phyloP scores from a whole-genome alignment of 257 asterid genomes.

The Jacaranda copaia region DNA sequence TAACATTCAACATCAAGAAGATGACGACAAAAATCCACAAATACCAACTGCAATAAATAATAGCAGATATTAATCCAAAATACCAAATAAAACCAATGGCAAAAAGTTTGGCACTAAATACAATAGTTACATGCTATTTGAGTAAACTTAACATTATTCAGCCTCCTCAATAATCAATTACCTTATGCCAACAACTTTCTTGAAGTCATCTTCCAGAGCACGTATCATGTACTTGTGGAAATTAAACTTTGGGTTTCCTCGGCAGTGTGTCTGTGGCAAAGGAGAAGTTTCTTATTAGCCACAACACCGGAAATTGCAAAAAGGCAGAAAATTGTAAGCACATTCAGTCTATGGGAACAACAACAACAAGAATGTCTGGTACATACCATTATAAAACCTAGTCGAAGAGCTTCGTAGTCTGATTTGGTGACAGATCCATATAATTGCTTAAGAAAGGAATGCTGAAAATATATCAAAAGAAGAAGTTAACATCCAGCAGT shows the following conservation, averaged over 20 bases:
- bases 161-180: slow-evolving; percentile 41
- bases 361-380: neutral
- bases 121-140: slow-evolving; percentile 19
- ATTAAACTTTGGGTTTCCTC: slow-evolving; percentile 87
- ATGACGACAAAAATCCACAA: slow-evolving; percentile 89
- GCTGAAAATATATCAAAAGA: slow-evolving; percentile 57
- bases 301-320: neutral
- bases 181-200: slow-evolving; percentile 97
- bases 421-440: slow-evolving; percentile 91
- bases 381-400: slow-evolving; percentile 88
- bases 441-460: slow-evolving; percentile 89
- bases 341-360: slow-evolving; percentile 16
- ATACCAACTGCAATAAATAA: slow-evolving; percentile 83
- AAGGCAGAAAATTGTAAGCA: slow-evolving; percentile 29
- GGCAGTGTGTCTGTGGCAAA: slow-evolving; percentile 78
- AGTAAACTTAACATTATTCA: slow-evolving; percentile 7
- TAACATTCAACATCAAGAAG: slow-evolving; percentile 80
- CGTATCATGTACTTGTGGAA: slow-evolving; percentile 98
- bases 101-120: slow-evolving; percentile 8
- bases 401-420: slow-evolving; percentile 84
- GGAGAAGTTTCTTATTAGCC: slow-evolving; percentile 36
- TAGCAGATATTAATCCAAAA: slow-evolving; percentile 28
- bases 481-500: neutral
- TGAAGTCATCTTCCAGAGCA: slow-evolving; percentile 95
- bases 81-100: slow-evolving; percentile 17